Conservation (phyloP, 768 basidiomycete species). For the Kockovaella imperatae region DNA sequence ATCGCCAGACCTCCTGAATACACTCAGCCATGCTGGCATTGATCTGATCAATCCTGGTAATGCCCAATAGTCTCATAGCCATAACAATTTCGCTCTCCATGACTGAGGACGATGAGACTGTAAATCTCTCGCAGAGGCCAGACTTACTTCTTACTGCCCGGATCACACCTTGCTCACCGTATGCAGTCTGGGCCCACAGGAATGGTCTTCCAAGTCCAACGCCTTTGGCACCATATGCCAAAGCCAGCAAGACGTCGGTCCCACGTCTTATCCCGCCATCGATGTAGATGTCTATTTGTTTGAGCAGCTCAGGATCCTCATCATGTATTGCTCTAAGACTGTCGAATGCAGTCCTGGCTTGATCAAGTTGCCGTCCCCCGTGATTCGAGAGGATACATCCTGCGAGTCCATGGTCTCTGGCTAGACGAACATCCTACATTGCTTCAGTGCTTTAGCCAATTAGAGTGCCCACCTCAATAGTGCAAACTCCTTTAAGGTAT, state of each 20-base stretch:
- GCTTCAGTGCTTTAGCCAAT: slow-evolving; percentile 1
- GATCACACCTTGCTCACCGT: slow-evolving; percentile 46
- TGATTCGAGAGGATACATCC: slow-evolving; percentile 39
- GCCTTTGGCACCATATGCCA: slow-evolving; percentile 56
- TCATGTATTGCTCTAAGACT: slow-evolving; percentile 47
- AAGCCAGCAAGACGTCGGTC: slow-evolving; percentile 78
- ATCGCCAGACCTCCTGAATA: slow-evolving; percentile 32
- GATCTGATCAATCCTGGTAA: slow-evolving; percentile 27
- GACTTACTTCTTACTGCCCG: slow-evolving; percentile 40
- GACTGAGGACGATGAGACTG: slow-evolving; percentile 20
- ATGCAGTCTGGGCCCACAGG: slow-evolving; percentile 45
- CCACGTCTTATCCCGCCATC: slow-evolving; percentile 77
- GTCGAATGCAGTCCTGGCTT: slow-evolving; percentile 46
- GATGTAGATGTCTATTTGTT: slow-evolving; percentile 59
- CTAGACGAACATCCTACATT: slow-evolving; percentile 67
- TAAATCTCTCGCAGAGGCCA: neutral
- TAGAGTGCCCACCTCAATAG: slow-evolving; percentile 45
- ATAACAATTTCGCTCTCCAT: slow-evolving; percentile 41
- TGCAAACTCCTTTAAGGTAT: slow-evolving; percentile 50
- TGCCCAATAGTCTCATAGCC: slow-evolving; percentile 39
- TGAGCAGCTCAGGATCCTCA: slow-evolving; percentile 36
- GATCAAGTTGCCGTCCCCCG: slow-evolving; percentile 54
- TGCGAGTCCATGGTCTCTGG: slow-evolving; percentile 69
- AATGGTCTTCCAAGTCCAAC: slow-evolving; percentile 46
- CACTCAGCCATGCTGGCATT: slow-evolving; percentile 39